Evolutionary conservation across 371 early-diverging fungal species (phyloP).

Genomic region (Haplosporangium sp.): DNA sequence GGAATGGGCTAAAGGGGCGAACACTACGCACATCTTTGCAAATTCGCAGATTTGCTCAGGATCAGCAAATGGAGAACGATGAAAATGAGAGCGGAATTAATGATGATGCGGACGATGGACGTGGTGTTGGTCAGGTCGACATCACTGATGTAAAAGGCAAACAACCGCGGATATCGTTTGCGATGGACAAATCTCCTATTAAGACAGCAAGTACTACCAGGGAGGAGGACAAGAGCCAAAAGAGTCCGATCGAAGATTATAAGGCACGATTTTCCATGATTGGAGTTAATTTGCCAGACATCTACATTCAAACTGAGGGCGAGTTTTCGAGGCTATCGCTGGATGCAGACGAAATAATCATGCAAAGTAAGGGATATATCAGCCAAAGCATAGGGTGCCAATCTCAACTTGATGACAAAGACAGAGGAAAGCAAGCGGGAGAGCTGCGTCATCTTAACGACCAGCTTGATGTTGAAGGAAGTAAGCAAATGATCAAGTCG

Average conservation of each 20-base stretch:
- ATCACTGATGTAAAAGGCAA: neutral
- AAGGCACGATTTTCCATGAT: conserved; percentile 37
- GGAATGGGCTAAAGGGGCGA: conserved; percentile 24
- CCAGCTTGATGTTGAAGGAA: neutral
- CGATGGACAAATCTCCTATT: conserved; percentile 11
- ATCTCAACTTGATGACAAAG: neutral
- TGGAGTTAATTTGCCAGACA: conserved; percentile 36
- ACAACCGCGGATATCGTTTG: neutral
- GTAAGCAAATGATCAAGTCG: neutral
- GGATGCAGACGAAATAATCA: conserved; percentile 25
- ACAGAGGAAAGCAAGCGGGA: conserved; percentile 1
- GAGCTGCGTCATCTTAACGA: conserved; percentile 13
- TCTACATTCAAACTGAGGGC: conserved; percentile 34
- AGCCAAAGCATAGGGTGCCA: neutral
- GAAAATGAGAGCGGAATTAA: neutral
- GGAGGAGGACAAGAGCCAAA: neutral
- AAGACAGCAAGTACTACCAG: neutral
- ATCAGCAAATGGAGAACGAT: neutral
- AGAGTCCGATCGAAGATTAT: conserved; percentile 13
- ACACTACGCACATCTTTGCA: conserved; percentile 27
- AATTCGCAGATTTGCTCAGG: conserved; percentile 4
- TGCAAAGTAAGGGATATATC: neutral
- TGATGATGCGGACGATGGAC: conserved; percentile 30
- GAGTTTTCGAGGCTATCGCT: conserved; percentile 44
- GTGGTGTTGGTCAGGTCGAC: conserved; percentile 27